Conservation (phyloP, 192 early-diverging fungal genomes). For the Entomortierella lignicola region DNA sequence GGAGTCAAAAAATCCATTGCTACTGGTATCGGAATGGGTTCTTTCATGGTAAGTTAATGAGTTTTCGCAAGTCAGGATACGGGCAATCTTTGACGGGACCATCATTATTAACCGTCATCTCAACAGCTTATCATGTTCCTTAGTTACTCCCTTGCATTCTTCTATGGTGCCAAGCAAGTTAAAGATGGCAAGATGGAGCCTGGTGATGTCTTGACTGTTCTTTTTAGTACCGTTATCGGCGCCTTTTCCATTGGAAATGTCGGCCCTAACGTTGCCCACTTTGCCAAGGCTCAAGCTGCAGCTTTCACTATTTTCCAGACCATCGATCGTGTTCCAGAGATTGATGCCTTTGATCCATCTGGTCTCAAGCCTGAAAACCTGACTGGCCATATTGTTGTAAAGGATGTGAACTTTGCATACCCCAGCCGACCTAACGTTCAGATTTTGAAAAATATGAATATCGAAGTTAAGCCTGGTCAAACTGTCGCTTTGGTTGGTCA, state of each 20-base stretch:
- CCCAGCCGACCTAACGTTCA: slow-evolving; percentile 83
- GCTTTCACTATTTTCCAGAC: slow-evolving; percentile 83
- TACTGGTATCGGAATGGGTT: slow-evolving; percentile 75
- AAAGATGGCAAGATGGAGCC: slow-evolving; percentile 58
- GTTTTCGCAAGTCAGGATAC: no score
- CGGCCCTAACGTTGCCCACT: slow-evolving; percentile 71
- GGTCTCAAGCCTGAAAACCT: slow-evolving; percentile 68
- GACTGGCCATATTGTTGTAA: slow-evolving; percentile 77
- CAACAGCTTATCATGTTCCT: slow-evolving; percentile 69
- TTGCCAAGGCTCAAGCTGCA: slow-evolving; percentile 84
- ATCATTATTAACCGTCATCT: neutral
- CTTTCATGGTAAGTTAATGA: slow-evolving; percentile 62
- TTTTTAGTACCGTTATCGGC: slow-evolving; percentile 83
- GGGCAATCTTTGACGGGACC: neutral
- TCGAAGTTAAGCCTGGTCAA: slow-evolving; percentile 77
- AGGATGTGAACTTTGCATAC: slow-evolving; percentile 84
- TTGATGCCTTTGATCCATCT: slow-evolving; percentile 68
- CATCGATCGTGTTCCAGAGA: slow-evolving; percentile 84
- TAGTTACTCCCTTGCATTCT: slow-evolving; percentile 85
- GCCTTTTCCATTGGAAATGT: slow-evolving; percentile 67
- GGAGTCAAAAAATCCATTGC: slow-evolving; percentile 74
- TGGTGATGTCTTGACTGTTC: slow-evolving; percentile 74
- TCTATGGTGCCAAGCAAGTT: slow-evolving; percentile 80
- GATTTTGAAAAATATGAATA: slow-evolving; percentile 77
- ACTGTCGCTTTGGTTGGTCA: slow-evolving; percentile 92